Evolutionary conservation across 129 eudicot genomes (phyloP).

Genomic region (Lonicera japonica): DNA sequence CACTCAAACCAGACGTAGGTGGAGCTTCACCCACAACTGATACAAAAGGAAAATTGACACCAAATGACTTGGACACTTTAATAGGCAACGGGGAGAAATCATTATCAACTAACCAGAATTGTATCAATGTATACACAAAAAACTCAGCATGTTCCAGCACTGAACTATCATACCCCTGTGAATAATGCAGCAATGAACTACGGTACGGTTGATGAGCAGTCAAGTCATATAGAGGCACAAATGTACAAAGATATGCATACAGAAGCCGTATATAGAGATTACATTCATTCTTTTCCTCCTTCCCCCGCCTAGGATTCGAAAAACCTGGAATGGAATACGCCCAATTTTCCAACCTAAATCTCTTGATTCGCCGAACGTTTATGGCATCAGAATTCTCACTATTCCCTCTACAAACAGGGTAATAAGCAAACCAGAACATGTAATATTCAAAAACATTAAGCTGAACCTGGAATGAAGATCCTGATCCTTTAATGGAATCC

Average conservation of each 20-base stretch:
- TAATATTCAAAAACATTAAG: constrained; percentile 86
- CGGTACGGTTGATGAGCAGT: constrained; percentile 65
- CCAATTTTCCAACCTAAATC: constrained; percentile 77
- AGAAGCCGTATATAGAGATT: constrained; percentile 51
- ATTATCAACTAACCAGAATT: constrained; percentile 86
- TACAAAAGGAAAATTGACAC: constrained; percentile 54
- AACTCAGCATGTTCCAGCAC: constrained; percentile 61
- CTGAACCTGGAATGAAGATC: constrained; percentile 53
- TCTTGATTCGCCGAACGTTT: constrained; percentile 39
- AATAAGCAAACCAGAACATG: constrained; percentile 92
- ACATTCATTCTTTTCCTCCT: constrained; percentile 49
- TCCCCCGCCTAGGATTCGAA: constrained; percentile 43
- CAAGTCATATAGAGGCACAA: constrained; percentile 59
- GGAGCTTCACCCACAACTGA: constrained; percentile 69
- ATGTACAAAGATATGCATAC: constrained; percentile 58
- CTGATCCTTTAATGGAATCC: constrained; percentile 26
- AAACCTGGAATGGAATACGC: constrained; percentile 76
- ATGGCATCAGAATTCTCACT: constrained; percentile 26
- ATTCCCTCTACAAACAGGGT: constrained; percentile 77
- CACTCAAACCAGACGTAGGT: constrained; percentile 76
- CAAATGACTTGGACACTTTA: constrained; percentile 60
- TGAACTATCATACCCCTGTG: constrained; percentile 39
- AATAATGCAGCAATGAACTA: constrained; percentile 79
- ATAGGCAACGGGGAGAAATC: constrained; percentile 84
- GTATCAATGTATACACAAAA: constrained; percentile 50